Percentiles rank a stretch among this genome's conserved stretches.
Conservation (phyloP, 2,329 filamentous ascomycete genomes). For the Aaosphaeria arxii region DNA sequence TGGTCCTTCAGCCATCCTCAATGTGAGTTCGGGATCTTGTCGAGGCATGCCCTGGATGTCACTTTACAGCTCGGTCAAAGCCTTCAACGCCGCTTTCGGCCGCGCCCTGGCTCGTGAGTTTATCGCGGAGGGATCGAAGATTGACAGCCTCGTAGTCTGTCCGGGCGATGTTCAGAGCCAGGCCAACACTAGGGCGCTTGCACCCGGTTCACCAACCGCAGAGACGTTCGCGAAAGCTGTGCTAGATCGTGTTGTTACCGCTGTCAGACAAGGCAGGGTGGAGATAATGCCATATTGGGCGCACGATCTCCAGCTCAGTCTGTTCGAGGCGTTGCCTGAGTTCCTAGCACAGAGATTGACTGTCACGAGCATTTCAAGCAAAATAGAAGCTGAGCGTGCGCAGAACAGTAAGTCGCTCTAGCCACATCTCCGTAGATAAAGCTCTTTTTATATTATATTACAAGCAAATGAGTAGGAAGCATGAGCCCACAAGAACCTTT, state of each 20-base stretch:
- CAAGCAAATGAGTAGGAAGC: too few species aligned
- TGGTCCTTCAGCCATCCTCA: constrained; percentile 2
- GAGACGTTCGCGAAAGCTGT: constrained; percentile 1
- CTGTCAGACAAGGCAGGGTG: background rate
- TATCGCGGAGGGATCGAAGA: background rate
- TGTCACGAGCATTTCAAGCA: too few species aligned
- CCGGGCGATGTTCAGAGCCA: constrained; percentile 4
- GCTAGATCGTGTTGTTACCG: constrained; percentile 3
- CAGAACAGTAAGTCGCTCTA: too few species aligned
- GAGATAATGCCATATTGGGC: constrained; percentile 3
- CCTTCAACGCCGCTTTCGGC: constrained; percentile 1
- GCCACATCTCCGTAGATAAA: too few species aligned
- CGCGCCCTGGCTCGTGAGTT: constrained; percentile 2
- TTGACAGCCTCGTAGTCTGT: constrained; percentile 3
- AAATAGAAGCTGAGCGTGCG: too few species aligned
- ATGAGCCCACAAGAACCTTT: too few species aligned
- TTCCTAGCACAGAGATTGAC: too few species aligned
- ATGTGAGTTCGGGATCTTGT: constrained; percentile 1
- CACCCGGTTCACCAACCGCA: background rate
- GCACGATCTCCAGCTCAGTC: constrained; percentile 1
- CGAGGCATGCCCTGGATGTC: constrained; percentile 2
- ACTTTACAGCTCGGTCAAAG: constrained; percentile 4
- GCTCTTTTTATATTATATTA: too few species aligned
- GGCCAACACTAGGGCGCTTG: background rate
- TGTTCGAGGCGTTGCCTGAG: background rate